Evolutionary conservation across 169 alveolate genomes (phyloP).

Genomic region (Plasmodium berghei): DNA sequence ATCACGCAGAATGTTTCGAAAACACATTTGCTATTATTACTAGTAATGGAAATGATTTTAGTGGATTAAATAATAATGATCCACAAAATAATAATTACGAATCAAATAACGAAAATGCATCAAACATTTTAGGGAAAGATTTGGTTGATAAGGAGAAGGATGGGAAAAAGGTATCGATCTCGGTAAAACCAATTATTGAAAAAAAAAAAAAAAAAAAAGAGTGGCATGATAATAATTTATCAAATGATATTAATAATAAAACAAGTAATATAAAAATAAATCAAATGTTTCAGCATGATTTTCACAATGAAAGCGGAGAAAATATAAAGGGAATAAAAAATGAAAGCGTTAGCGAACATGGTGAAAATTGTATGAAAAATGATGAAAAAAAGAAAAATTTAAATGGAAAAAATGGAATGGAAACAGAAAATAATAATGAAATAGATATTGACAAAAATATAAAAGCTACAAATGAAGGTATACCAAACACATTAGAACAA

Average conservation of each 20-base stretch:
- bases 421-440: neutral
- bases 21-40: too few species aligned
- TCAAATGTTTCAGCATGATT: neutral
- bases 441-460: slow-evolving; percentile 5
- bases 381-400: neutral
- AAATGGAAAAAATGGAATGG: neutral
- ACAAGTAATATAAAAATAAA: neutral
- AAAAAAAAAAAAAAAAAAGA: too few species aligned
- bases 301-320: neutral
- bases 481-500: neutral
- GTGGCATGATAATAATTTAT: too few species aligned
- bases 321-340: neutral
- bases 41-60: too few species aligned
- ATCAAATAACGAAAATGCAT: slow-evolving; percentile 1
- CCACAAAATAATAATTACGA: neutral
- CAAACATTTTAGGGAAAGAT: neutral
- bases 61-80: neutral
- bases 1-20: neutral
- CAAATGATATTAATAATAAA: neutral
- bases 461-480: neutral
- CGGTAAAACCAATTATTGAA: neutral
- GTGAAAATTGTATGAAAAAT: neutral
- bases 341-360: neutral
- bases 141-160: neutral
- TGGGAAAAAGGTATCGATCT: neutral